Evolutionary conservation across 148 eudicot species (phyloP).

Genomic region (Rhododendron molle): DNA sequence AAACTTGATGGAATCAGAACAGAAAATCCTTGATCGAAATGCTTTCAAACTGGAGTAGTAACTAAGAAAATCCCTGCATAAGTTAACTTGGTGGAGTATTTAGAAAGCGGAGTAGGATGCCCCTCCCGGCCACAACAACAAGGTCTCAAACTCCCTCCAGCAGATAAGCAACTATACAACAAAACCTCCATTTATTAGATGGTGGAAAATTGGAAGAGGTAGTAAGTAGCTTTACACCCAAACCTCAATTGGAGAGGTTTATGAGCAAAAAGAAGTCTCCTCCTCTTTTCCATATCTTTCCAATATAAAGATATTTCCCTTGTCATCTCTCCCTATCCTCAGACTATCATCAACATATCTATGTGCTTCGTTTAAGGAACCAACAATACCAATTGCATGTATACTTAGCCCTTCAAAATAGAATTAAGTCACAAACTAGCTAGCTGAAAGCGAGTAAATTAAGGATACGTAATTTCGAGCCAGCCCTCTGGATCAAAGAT

Average conservation of each 20-base stretch:
- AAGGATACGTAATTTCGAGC: slow-evolving; percentile 90
- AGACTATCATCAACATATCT: slow-evolving; percentile 76
- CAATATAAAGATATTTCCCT: slow-evolving; percentile 71
- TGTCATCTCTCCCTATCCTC: slow-evolving; percentile 83
- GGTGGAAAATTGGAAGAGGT: not conserved
- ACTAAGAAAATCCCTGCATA: too few species aligned
- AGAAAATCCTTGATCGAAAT: too few species aligned
- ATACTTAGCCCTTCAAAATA: not conserved
- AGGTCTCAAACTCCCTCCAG: too few species aligned
- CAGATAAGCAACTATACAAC: not conserved
- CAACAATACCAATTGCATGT: not conserved
- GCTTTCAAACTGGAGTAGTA: too few species aligned
- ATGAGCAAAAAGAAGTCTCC: not conserved
- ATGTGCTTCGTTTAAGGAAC: slow-evolving; percentile 28
- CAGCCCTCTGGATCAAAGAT: slow-evolving; percentile 95
- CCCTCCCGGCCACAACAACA: too few species aligned
- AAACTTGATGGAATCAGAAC: not conserved
- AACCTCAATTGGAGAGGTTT: not conserved
- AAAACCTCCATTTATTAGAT: not conserved
- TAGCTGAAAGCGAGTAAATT: not conserved
- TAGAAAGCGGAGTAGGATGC: too few species aligned
- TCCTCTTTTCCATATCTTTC: slow-evolving; percentile 38
- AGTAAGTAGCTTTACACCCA: not conserved
- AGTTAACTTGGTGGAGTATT: too few species aligned
- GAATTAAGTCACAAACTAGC: not conserved